phyloP scores from a whole-genome alignment of 1,139 yeast genomes.

The Sugiyamaella japonica region DNA sequence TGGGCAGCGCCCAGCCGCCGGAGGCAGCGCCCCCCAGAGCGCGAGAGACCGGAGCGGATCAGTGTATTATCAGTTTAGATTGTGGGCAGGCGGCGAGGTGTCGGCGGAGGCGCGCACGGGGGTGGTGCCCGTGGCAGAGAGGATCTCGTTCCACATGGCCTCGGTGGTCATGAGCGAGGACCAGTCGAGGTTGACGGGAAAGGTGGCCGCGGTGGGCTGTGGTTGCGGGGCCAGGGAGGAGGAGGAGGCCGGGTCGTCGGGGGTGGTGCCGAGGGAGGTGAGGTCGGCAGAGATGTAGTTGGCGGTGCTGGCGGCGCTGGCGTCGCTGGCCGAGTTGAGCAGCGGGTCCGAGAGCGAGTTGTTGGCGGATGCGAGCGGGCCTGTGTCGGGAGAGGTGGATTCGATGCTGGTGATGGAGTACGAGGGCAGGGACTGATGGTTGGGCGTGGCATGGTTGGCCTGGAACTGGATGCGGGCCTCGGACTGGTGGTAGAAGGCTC shows the following conservation, averaged over 20 bases:
- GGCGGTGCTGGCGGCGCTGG: not conserved
- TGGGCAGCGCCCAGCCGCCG: not conserved
- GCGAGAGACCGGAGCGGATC: not conserved
- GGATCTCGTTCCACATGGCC: slow-evolving; percentile 17
- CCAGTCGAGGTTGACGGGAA: slow-evolving; percentile 16
- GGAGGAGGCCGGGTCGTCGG: slow-evolving; percentile 1
- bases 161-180: slow-evolving; percentile 19
- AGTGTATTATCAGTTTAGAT: not conserved
- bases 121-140: not conserved
- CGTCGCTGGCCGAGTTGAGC: not conserved
- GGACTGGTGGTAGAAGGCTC: not conserved
- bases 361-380: not conserved
- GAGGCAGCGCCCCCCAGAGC: not conserved
- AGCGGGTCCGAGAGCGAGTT: slow-evolving; percentile 3
- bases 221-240: not conserved
- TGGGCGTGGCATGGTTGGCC: not conserved
- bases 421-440: not conserved
- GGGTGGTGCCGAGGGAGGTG: slow-evolving; percentile 9
- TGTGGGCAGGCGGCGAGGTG: not conserved
- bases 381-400: not conserved
- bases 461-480: not conserved
- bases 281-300: slow-evolving; percentile 4
- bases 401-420: not conserved
- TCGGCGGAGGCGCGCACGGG: not conserved
- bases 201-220: not conserved